Evolutionary conservation across 345 rosid genomes (phyloP).

Genomic region (Punica granatum): DNA sequence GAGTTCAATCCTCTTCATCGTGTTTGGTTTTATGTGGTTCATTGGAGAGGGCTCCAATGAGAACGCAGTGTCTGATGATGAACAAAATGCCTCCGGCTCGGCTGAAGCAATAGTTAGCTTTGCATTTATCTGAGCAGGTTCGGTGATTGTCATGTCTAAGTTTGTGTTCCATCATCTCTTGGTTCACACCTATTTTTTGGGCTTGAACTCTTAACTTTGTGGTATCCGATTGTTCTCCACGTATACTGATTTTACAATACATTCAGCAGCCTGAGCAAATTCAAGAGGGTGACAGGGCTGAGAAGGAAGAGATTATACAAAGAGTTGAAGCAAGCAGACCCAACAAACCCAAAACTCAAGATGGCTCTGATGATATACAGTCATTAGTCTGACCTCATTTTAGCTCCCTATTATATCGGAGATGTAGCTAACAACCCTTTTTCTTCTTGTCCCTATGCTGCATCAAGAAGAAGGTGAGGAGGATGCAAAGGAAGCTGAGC

Average conservation of each 20-base stretch:
- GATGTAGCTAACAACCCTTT: not conserved
- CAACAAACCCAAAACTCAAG: constrained; percentile 28
- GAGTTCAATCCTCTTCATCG: not conserved
- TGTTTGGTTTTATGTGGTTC: constrained; percentile 34
- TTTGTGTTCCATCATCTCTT: not conserved
- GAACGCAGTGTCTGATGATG: constrained; percentile 38
- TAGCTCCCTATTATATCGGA: not conserved
- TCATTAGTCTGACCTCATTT: not conserved
- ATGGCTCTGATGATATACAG: constrained; percentile 35
- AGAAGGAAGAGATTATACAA: constrained; percentile 20
- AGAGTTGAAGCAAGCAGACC: constrained; percentile 26
- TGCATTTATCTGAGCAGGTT: constrained; percentile 50
- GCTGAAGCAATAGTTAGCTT: constrained; percentile 30
- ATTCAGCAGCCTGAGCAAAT: constrained; percentile 24
- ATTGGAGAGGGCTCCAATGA: constrained; percentile 48
- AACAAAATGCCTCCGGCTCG: constrained; percentile 23
- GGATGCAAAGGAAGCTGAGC: constrained; percentile 35
- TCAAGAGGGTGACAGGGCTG: constrained; percentile 19
- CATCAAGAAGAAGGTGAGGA: constrained; percentile 25
- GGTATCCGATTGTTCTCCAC: not conserved
- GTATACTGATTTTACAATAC: not conserved
- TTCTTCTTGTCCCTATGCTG: constrained; percentile 4
- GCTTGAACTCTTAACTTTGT: not conserved
- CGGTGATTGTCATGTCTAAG: not conserved
- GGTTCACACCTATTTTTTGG: not conserved